These are phyloP conservation scores for Amylocystis lapponica DNA, from an alignment of 768 basidiomycete genomes.

Conservation along the genomic window DNA sequence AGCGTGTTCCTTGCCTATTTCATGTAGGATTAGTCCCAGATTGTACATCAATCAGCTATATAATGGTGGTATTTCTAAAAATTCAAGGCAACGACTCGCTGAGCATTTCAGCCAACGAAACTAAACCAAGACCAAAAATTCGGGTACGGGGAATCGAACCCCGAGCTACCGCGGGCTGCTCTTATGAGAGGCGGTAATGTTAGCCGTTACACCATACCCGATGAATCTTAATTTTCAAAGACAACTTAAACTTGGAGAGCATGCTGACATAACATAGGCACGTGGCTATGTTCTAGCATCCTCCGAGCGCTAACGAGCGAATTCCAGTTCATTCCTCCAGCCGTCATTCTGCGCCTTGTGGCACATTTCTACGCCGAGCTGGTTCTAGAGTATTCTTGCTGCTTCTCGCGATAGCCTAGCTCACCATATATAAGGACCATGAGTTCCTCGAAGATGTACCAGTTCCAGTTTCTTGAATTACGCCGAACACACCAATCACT, in stretches of 20 bases:
- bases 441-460: neutral
- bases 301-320: no score
- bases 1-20: neutral
- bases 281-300: no score
- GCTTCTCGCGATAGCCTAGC: neutral
- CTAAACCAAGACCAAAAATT: no score
- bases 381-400: neutral
- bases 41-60: no score
- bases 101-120: no score
- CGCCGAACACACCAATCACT: neutral
- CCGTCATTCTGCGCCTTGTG: no score
- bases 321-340: no score
- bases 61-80: no score
- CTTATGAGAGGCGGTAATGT: conserved; percentile 32
- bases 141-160: conserved; percentile 38
- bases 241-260: no score
- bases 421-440: neutral
- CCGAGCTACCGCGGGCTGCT: conserved; percentile 30
- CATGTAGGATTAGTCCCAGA: no score
- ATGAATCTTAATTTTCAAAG: neutral
- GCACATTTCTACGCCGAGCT: neutral
- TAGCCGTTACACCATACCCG: conserved; percentile 34
- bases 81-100: no score
- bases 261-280: no score
- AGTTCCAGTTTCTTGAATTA: neutral